Evolutionary conservation across 306 rosid species (phyloP), one percentile per base, ranked within the genome.

Genomic region (Casuarina equisetifolia): DNA sequence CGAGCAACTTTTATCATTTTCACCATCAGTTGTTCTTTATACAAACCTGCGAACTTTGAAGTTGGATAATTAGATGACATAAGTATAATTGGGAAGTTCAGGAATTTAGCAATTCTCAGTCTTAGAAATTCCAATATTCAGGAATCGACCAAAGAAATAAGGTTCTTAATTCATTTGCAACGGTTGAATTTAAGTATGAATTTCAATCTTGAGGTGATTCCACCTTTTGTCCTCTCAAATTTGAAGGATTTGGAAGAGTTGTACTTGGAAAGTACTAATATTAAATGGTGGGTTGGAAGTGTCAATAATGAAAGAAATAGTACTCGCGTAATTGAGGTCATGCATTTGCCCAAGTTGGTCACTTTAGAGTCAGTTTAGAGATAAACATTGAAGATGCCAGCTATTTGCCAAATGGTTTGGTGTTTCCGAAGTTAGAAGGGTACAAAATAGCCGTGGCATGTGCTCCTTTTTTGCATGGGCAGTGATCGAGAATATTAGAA

Each of bases 271-370:
- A 11, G 43, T 3, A 15, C 16, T 10, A 74, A 51, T 25, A 15
- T 61, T 45, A n/a, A 43, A 4, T 78, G 86, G 86, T 57, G 59
- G 3, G 45, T 3, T 16, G 70, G 45, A 45, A 49, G 49, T 50
- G 11, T 5, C 44, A 2, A 2, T 3, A 55, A 10, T 10, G 11
- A 20, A 74, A 58, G 61, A 12, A 46, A 35, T 39, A 82, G 45
- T 63, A 76, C 76, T 2, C 59, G 66, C 74, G 61, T 78, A 25
- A 11, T 2, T 3, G 85, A 82, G n/a, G 61, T 82, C 19, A 50
- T n/a, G 3, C 45, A 57, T 2, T 59, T 77, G 75, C 10, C 17
- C 3, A 12, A 40, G 6, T 75, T 74, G 45, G 69, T 17, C 2
- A 20, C 57, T 39, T 35, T 25, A 25, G 32, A 25, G 32, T 25